Base-by-base conservation (phyloP, 768 basidiomycete genomes). In the Termitomyces sp. region DNA sequence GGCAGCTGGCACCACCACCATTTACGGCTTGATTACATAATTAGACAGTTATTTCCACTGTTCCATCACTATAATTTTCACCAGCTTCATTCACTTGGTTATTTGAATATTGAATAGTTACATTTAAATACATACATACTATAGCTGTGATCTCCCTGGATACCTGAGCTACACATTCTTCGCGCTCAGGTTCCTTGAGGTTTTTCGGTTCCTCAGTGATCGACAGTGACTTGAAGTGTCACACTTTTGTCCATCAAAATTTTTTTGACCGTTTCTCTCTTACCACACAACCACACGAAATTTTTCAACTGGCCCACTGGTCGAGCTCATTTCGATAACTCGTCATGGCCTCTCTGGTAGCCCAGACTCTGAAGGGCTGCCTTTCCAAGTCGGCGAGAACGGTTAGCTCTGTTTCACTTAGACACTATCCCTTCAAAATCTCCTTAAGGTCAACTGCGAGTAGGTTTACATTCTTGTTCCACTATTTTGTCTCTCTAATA, bases 381-480 rank as follows among this genome's bases (percentile, higher is more conserved):
- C 51, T 56, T 22, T 40, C 24, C 15, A 53, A 41, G 41, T 55
- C 60, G 48, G 55, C 59, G 43, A 53, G 58, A 60, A 47, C 60
- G 55, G 58, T 60, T 58, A 34, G 56, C 42, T 62, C 66, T 64
- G 61, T 60, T 57, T 61, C 62, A 34, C 54, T 64, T 35, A 44
- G 63, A 17, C 62, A 58, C 14, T 65, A 61, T 52, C 59, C 64
- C 17, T 65, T 66, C 53, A 62, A 60, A 45, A 43, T 61, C 24
- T 48, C 56, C 22, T 52, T 55, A 24, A 40, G 50, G 24, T 49
- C 50, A 43, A 32, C 62, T 55, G 54, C 65, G n/a, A 58, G 65
- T 48, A 58, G 35, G 55, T 38, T 26, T 2, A 49, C 24, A 7
- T 26, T 22, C n/a, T 38, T 26, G 10, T 26, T 40, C 11, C 17